These are phyloP conservation scores for Pichia sp. DNA, from an alignment of 1,139 yeast genomes.

Conservation along the genomic window DNA sequence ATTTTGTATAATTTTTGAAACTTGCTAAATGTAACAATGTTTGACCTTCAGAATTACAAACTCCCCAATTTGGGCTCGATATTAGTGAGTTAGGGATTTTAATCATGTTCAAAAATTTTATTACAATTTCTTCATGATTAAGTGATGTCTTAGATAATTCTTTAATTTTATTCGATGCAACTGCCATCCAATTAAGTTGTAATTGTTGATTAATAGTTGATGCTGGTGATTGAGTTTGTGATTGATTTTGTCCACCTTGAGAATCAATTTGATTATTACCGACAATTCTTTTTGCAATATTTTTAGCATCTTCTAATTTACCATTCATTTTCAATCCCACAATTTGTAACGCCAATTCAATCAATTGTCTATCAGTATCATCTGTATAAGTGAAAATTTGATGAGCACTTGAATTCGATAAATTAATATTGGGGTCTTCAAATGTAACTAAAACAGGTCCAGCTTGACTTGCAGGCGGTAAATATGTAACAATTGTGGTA, in stretches of 20 bases:
- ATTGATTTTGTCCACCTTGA: conserved; percentile 3
- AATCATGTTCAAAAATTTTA: conserved; percentile 59
- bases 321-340: conserved; percentile 96
- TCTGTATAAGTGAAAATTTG: conserved; percentile 79
- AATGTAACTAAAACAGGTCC: conserved; percentile 91
- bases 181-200: conserved; percentile 37
- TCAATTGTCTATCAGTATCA: conserved; percentile 87
- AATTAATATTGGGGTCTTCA: conserved; percentile 30
- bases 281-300: conserved; percentile 81
- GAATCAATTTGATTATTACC: conserved; percentile 41
- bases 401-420: conserved; percentile 23
- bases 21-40: conserved; percentile 82
- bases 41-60: conserved; percentile 78
- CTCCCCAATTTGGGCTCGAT: conserved; percentile 66
- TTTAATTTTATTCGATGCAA: conserved; percentile 36
- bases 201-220: conserved; percentile 23
- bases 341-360: conserved; percentile 87
- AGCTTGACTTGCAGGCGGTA: conserved; percentile 83
- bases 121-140: conserved; percentile 52
- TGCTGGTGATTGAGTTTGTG: conserved; percentile 6
- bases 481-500: conserved; percentile 83
- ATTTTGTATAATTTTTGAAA: conserved; percentile 58
- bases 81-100: conserved; percentile 59
- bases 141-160: conserved; percentile 41
- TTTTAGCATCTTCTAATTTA: conserved; percentile 83